Evolutionary conservation across 176 grass and related monocot genomes (phyloP).

Genomic region (Oryza brachyantha): DNA sequence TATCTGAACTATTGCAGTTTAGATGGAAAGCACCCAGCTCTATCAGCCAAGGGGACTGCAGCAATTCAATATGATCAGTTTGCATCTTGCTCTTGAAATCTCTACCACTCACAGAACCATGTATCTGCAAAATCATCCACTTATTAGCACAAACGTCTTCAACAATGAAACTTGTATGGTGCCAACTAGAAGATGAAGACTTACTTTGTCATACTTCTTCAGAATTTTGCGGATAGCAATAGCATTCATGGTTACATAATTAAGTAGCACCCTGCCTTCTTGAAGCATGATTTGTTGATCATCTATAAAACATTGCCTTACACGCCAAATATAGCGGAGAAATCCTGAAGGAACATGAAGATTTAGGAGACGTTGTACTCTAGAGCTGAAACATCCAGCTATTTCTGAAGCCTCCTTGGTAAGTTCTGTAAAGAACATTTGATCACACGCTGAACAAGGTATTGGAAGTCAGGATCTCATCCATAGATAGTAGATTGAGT

Average conservation of each 20-base stretch:
- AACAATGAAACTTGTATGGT: neutral
- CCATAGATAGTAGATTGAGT: neutral
- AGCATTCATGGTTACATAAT: constrained; percentile 82
- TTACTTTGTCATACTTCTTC: constrained; percentile 79
- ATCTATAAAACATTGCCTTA: constrained; percentile 66
- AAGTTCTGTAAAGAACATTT: constrained; percentile 79
- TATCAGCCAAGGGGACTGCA: constrained; percentile 82
- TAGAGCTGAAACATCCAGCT: constrained; percentile 76
- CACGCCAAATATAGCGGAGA: constrained; percentile 53
- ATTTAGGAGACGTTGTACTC: constrained; percentile 64
- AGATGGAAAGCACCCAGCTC: constrained; percentile 74
- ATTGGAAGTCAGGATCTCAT: constrained; percentile 19
- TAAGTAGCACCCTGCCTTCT: constrained; percentile 70
- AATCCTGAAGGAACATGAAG: constrained; percentile 74
- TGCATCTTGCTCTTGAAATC: constrained; percentile 71
- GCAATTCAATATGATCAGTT: constrained; percentile 55
- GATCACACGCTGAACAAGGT: constrained; percentile 58
- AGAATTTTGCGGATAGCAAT: constrained; percentile 81
- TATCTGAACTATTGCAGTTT: constrained; percentile 44
- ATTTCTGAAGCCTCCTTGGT: constrained; percentile 71
- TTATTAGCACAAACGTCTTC: neutral
- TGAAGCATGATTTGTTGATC: constrained; percentile 82
- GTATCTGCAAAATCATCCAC: constrained; percentile 40
- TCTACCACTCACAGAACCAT: constrained; percentile 70
- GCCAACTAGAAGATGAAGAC: neutral